phyloP scores from a whole-genome alignment of 805 yeast species.

The Spathaspora sp. region DNA sequence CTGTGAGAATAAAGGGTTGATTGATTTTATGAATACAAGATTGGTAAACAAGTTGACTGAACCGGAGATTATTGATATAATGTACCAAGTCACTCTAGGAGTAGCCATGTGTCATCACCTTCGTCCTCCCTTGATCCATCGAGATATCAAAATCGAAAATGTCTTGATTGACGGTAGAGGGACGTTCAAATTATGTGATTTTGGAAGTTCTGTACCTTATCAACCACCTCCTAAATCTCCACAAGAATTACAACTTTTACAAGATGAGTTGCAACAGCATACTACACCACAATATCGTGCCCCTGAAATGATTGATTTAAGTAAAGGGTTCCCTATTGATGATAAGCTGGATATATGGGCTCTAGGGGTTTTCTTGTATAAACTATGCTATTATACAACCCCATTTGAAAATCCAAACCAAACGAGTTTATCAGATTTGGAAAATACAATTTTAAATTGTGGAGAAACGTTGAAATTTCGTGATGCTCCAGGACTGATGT shows the following conservation, averaged over 20 bases:
- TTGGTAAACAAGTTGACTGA: constrained; percentile 64
- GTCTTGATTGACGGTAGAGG: constrained; percentile 60
- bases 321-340: constrained; percentile 65
- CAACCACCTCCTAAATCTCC: constrained; percentile 59
- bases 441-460: constrained; percentile 59
- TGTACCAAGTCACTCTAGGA: constrained; percentile 68
- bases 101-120: constrained; percentile 76
- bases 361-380: constrained; percentile 71
- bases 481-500: constrained; percentile 47
- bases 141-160: constrained; percentile 82
- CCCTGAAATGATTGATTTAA: constrained; percentile 80
- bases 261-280: constrained; percentile 69
- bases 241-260: constrained; percentile 56
- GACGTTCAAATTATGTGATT: constrained; percentile 71
- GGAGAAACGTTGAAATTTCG: constrained; percentile 40
- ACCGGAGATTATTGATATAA: constrained; percentile 61
- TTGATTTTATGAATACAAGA: constrained; percentile 76
- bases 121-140: constrained; percentile 65
- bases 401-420: constrained; percentile 64
- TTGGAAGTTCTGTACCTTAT: constrained; percentile 73
- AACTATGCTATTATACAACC: constrained; percentile 76
- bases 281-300: constrained; percentile 84
- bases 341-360: constrained; percentile 89
- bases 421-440: constrained; percentile 38
- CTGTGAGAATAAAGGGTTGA: constrained; percentile 70